A percentile compares a stretch with the other conserved stretches of the same genome.
phyloP scores from a whole-genome alignment of 2,329 filamentous ascomycete genomes.

The Elsinoe fawcettii region DNA sequence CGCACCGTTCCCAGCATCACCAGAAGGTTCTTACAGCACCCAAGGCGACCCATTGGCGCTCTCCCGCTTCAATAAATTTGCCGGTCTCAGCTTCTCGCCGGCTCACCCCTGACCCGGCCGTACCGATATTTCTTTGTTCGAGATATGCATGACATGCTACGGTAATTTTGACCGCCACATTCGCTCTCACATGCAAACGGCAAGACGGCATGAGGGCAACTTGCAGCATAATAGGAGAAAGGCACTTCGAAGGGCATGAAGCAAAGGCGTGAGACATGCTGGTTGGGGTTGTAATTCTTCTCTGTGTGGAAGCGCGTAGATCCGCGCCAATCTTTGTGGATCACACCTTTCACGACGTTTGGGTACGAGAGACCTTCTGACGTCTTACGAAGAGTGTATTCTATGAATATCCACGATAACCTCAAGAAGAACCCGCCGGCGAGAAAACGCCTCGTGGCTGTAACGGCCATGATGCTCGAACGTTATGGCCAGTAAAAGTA shows the following conservation, averaged over 20 bases:
- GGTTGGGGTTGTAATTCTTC: neutral
- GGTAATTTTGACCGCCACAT: neutral
- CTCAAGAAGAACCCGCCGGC: neutral
- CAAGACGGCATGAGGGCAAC: neutral
- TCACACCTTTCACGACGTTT: neutral
- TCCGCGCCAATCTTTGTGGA: neutral
- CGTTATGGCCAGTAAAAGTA: neutral
- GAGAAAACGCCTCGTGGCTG: neutral
- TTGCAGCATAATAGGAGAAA: neutral
- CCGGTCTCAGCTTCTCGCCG: constrained; percentile 12
- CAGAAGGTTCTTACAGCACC: neutral
- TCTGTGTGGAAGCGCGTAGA: neutral
- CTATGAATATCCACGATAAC: constrained; percentile 2
- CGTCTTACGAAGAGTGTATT: neutral
- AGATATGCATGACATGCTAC: neutral
- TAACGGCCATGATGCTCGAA: neutral
- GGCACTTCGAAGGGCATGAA: neutral
- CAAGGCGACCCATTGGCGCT: neutral
- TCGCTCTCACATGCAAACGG: constrained; percentile 3
- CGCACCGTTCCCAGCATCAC: neutral
- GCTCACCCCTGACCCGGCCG: constrained; percentile 11
- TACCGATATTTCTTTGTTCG: constrained; percentile 10
- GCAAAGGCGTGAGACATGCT: neutral
- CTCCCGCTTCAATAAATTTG: constrained; percentile 6
- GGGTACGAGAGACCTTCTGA: constrained; percentile 13